A percentile compares a stretch with the other conserved stretches of the same genome.
phyloP scores from a whole-genome alignment of 2,329 filamentous ascomycete species.

The Cytospora mali region DNA sequence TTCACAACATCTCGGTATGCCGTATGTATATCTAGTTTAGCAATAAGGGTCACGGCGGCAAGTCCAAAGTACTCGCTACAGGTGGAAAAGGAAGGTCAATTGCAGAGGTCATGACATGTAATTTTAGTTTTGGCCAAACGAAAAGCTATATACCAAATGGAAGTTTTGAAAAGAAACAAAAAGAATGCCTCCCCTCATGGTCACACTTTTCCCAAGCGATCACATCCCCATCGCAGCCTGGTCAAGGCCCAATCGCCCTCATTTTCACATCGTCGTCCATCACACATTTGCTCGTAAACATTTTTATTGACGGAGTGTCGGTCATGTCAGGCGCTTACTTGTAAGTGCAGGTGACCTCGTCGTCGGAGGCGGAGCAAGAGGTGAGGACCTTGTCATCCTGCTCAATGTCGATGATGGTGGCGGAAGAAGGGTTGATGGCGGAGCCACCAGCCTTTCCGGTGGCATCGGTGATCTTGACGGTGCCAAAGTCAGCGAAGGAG shows the following conservation, averaged over 20 bases:
- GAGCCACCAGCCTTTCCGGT: conserved; percentile 35
- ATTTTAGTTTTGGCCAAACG: neutral
- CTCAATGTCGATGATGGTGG: conserved; percentile 42
- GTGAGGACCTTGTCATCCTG: conserved; percentile 17
- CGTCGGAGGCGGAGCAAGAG: neutral
- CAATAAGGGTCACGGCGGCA: no score
- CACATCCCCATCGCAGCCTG: neutral
- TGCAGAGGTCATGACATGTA: neutral
- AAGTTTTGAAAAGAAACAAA: neutral
- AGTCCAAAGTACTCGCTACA: no score
- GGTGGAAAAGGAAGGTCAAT: no score
- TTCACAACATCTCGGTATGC: no score
- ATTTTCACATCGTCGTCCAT: neutral
- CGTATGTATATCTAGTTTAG: no score
- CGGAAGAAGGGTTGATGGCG: conserved; percentile 37
- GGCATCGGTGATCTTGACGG: conserved; percentile 44
- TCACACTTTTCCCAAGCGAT: neutral
- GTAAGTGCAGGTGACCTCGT: conserved; percentile 5
- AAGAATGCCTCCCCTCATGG: neutral
- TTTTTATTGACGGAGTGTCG: no score
- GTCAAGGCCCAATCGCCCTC: neutral
- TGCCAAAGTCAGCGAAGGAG: conserved; percentile 48
- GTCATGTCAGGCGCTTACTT: neutral
- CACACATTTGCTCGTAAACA: neutral
- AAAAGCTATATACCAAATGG: neutral